Evolutionary conservation across 768 basidiomycete species (phyloP).

Genomic region (Filobasidium wieringae): DNA sequence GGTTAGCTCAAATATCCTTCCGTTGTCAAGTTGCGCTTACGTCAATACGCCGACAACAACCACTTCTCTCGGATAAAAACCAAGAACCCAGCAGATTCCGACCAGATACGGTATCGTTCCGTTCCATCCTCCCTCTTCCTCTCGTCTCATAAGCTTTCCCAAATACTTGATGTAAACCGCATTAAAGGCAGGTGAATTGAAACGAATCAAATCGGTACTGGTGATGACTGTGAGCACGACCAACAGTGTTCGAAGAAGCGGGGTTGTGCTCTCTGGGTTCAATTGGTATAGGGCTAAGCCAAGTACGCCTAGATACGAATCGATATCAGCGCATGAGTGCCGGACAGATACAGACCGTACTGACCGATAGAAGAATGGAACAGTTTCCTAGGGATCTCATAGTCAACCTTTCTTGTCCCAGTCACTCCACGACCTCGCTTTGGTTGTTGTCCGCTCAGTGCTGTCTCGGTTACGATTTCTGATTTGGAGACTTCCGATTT

Average conservation of each 20-base stretch:
- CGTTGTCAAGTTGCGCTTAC: slow-evolving; percentile 43
- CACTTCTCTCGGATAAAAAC: slow-evolving; percentile 68
- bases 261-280: slow-evolving; percentile 44
- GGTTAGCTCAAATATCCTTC: background rate
- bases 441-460: no score
- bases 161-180: slow-evolving; percentile 57
- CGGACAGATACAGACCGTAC: slow-evolving; percentile 52
- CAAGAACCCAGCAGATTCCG: slow-evolving; percentile 68
- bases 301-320: background rate
- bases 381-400: slow-evolving; percentile 80
- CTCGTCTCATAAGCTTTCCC: slow-evolving; percentile 81
- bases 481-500: no score
- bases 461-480: no score
- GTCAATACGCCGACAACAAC: slow-evolving; percentile 78
- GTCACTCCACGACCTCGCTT: no score
- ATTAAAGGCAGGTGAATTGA: slow-evolving; percentile 55
- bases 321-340: slow-evolving; percentile 22
- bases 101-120: slow-evolving; percentile 87
- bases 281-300: background rate
- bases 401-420: no score
- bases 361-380: slow-evolving; percentile 79
- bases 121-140: slow-evolving; percentile 69
- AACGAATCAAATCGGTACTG: slow-evolving; percentile 63
- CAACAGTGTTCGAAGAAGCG: slow-evolving; percentile 55
- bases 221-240: slow-evolving; percentile 56